Evolutionary conservation across 352 stramenopile genomes (phyloP).

Genomic region (Phytophthora nicotianae): DNA sequence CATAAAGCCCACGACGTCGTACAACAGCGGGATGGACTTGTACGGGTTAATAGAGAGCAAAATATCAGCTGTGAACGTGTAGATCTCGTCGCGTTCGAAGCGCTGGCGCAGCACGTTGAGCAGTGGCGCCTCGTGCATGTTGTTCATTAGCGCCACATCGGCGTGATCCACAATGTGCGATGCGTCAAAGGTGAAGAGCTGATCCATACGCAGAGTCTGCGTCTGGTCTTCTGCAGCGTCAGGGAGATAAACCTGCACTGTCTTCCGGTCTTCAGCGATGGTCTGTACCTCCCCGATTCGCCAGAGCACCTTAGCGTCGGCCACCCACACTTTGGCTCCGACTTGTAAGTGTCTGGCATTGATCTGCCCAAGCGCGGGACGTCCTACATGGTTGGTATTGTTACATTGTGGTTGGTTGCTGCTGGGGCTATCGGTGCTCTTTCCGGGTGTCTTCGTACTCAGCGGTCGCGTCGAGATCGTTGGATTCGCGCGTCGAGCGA

Average conservation of each 20-base stretch:
- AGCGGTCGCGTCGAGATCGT: slow-evolving; percentile 25
- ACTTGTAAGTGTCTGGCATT: slow-evolving; percentile 51
- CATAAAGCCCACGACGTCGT: slow-evolving; percentile 84
- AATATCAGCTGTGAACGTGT: slow-evolving; percentile 88
- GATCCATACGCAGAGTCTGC: slow-evolving; percentile 51
- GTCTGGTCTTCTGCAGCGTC: slow-evolving; percentile 66
- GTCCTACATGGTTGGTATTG: slow-evolving; percentile 18
- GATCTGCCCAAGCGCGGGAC: slow-evolving; percentile 47
- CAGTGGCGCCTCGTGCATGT: slow-evolving; percentile 89
- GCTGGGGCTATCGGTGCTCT: slow-evolving; percentile 25
- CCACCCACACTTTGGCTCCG: slow-evolving; percentile 78
- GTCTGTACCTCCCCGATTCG: slow-evolving; percentile 76
- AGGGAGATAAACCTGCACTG: slow-evolving; percentile 61
- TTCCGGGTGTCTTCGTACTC: slow-evolving; percentile 29
- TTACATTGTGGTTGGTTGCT: slow-evolving; percentile 31
- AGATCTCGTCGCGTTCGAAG: slow-evolving; percentile 83
- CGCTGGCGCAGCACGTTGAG: slow-evolving; percentile 80
- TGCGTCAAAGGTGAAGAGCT: slow-evolving; percentile 82
- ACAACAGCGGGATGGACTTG: slow-evolving; percentile 86
- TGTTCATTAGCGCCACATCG: slow-evolving; percentile 90
- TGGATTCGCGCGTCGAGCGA: slow-evolving; percentile 19
- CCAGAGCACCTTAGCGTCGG: slow-evolving; percentile 78
- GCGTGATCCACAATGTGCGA: slow-evolving; percentile 86
- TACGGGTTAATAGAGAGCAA: slow-evolving; percentile 88
- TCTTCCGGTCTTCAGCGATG: slow-evolving; percentile 50